Evolutionary conservation across 768 basidiomycete genomes (phyloP), one percentile per base, ranked within the genome.

Genomic region (Tylopilus plumbeoviolaceoides): DNA sequence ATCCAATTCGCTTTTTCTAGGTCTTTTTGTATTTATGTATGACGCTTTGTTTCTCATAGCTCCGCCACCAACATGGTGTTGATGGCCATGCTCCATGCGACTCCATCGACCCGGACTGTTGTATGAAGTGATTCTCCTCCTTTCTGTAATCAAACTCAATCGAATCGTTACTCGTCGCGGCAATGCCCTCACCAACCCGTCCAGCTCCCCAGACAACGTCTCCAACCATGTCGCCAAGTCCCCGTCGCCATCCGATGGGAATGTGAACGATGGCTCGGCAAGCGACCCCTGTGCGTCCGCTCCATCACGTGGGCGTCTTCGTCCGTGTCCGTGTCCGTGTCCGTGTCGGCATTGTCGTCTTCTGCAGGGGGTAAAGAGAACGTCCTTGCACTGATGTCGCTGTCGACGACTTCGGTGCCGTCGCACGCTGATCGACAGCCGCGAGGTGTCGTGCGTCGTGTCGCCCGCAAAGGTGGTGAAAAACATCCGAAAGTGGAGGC

Each of bases 391-490:
- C 55, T 79, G 78, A 28, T 77, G 73, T 57, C 76, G 70, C 55
- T 79, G 78, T 4, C 82, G 81, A 33, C 81, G 80, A 61, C 82
- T 85, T 25, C 83, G 79, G 60, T 89, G 86, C 31, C 78, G n/a
- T n/a, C n/a, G n/a, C n/a, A n/a, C n/a, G n/a, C n/a, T n/a, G n/a
- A n/a, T n/a, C n/a, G n/a, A n/a, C 33, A 74, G 77, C 43, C 73
- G 75, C 5, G 72, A 74, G 36, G 72, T 69, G 51, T 86, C 86
- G 48, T 79, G 81, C 1, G 82, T 84, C 2, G 77, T 78, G 56
- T 85, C 78, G 2, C 83, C 83, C 14, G 78, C 77, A 60, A 83
- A 82, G 0, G 81, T 69, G 20, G 78, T 69, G 60, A 89, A 87
- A 47, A 79, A 72, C 43, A 81, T 78, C 54, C 78, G 80, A 66